phyloP scores from a whole-genome alignment of 129 eudicot species.

The Heracleum sosnowskyi region DNA sequence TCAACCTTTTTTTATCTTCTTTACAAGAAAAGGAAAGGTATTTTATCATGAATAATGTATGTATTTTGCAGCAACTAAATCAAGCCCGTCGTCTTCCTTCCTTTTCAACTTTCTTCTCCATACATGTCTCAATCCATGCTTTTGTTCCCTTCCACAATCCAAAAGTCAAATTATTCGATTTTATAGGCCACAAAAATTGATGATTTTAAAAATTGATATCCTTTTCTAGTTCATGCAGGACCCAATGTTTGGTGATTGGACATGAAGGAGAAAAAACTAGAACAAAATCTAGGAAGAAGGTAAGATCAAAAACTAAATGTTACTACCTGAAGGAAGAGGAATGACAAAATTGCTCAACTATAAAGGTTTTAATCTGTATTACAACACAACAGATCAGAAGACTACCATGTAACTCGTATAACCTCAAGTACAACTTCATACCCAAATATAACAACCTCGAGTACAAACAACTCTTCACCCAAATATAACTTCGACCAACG shows the following conservation, averaged over 20 bases:
- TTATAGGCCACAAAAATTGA: neutral
- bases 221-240: neutral
- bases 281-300: too few relatives aligned
- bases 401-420: neutral
- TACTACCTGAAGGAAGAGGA: neutral
- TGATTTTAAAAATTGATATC: too few relatives aligned
- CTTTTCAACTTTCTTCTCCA: constrained; percentile 8
- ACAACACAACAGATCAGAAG: neutral
- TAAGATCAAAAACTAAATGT: too few relatives aligned
- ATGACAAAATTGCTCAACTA: neutral
- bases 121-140: constrained; percentile 8
- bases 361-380: neutral
- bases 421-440: neutral
- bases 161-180: neutral
- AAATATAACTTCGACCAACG: neutral
- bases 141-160: constrained; percentile 9
- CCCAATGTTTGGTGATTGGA: neutral
- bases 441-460: neutral
- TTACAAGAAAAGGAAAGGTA: too few relatives aligned
- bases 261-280: neutral
- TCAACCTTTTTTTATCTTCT: neutral
- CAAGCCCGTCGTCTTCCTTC: constrained; percentile 8
- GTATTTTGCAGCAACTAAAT: neutral
- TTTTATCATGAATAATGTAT: neutral
- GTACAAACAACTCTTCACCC: neutral